Conservation (phyloP, 768 basidiomycete genomes). For the Leccinum subgranulosum region DNA sequence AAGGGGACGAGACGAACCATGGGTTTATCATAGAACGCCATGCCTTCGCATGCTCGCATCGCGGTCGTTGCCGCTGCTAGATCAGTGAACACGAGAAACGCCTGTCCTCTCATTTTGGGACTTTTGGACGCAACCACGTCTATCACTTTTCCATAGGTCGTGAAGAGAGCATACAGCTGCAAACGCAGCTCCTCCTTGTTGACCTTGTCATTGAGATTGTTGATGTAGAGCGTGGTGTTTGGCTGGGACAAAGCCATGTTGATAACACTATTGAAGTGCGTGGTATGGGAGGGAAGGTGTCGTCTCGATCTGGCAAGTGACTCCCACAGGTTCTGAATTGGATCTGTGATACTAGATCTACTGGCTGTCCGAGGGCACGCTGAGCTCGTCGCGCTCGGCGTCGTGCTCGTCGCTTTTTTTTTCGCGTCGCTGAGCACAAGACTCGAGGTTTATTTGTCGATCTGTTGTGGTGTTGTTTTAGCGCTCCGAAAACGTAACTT, state of each 20-base stretch:
- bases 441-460: slow-evolving; percentile 2
- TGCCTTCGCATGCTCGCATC: slow-evolving; percentile 89
- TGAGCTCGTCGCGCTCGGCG: not conserved
- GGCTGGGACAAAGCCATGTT: slow-evolving; percentile 60
- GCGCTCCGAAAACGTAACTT: slow-evolving; percentile 22
- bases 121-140: slow-evolving; percentile 90
- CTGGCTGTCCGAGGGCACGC: not conserved
- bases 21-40: slow-evolving; percentile 90
- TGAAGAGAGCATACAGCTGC: slow-evolving; percentile 86
- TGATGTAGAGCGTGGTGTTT: slow-evolving; percentile 85
- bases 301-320: slow-evolving; percentile 17
- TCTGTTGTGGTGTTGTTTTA: slow-evolving; percentile 27
- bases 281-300: not conserved
- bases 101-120: slow-evolving; percentile 87
- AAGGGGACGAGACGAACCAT: slow-evolving; percentile 54
- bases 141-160: slow-evolving; percentile 89
- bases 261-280: not conserved
- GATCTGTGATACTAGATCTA: not conserved
- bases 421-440: slow-evolving; percentile 3
- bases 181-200: slow-evolving; percentile 85
- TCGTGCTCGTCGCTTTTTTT: slow-evolving; percentile 3
- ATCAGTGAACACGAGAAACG: slow-evolving; percentile 94
- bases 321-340: slow-evolving; percentile 20
- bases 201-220: slow-evolving; percentile 90
- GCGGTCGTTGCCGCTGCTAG: slow-evolving; percentile 88